Base-by-base conservation (phyloP, 1,139 yeast genomes). In the Nakaseomyces nivariensis region DNA sequence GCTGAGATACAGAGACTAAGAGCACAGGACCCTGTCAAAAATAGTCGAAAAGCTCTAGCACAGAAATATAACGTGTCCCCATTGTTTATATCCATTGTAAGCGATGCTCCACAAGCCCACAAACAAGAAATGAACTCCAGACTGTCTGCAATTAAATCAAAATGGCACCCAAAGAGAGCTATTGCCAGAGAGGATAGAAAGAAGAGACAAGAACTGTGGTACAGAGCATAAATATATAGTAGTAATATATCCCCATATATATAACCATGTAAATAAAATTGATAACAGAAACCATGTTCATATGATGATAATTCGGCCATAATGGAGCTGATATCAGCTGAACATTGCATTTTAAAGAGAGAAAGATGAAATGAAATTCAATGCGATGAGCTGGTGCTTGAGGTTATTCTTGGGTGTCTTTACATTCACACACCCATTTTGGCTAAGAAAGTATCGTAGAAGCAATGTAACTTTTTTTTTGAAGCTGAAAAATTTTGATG, bases 31-130 rank as follows among this genome's bases (percentile, higher is more conserved):
- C 92, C 92, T 0, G 70, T 66, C 36, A 69, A 67, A 51, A 81
- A 88, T 81, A 80, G 92, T 17, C 76, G 89, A 57, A 75, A 78
- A 52, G 78, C 76, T 31, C 73, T 90, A 52, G 88, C 89, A 32
- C 72, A 75, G 53, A 75, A 82, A 66, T 90, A 77, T 62, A 70
- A 70, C 24, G 79, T 82, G 44, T 72, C 82, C 5, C 75, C 75
- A 48, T 67, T 73, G 51, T 79, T 82, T 53, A 72, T 82, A 47
- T 75, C 79, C 11, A 61, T 81, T 37, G 76, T 78, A 1, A 73
- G 84, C 2, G 62, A 67, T 49, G 72, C 77, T 3, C 63, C 73
- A 36, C 58, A 61, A 10, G 71, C 68, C 47, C 67, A 76, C 53
- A 57, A 60, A 31, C 54, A 53, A 26, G 76, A 75, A 52, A 78